Conservation (phyloP, 768 basidiomycete species). For the Panellus pusillus region DNA sequence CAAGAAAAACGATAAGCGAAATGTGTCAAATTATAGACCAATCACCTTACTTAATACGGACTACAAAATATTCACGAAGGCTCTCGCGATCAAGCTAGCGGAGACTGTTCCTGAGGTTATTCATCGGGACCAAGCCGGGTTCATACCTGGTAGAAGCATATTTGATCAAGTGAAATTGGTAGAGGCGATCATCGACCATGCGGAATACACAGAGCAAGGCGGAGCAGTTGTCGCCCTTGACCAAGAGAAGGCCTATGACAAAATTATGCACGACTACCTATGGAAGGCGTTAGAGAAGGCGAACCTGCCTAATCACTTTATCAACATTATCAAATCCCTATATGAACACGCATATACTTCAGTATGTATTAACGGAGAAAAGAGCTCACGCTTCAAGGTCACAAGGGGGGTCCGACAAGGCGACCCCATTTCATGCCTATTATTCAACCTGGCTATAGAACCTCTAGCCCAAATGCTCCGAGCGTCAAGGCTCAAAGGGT, state of each 20-base stretch:
- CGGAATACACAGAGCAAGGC: background rate
- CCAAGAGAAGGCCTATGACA: too few species aligned
- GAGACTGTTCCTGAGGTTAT: background rate
- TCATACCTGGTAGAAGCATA: slow-evolving; percentile 24
- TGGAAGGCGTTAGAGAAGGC: too few species aligned
- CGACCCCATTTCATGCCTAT: too few species aligned
- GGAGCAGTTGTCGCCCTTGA: slow-evolving; percentile 13
- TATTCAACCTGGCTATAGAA: too few species aligned
- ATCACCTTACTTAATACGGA: slow-evolving; percentile 2
- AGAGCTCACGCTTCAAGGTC: too few species aligned
- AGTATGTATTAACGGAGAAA: too few species aligned
- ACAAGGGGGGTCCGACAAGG: too few species aligned
- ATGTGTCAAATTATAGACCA: slow-evolving; percentile 1
- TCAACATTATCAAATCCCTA: too few species aligned
- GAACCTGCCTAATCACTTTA: too few species aligned
- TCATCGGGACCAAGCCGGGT: slow-evolving; percentile 20
- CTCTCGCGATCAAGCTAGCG: background rate
- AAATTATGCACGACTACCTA: too few species aligned
- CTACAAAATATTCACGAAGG: slow-evolving; percentile 7
- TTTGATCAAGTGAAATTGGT: slow-evolving; percentile 25
- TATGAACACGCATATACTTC: too few species aligned
- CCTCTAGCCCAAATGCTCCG: slow-evolving; percentile 22
- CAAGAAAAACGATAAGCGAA: slow-evolving; percentile 1
- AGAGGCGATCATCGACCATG: slow-evolving; percentile 11
- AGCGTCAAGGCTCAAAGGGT: slow-evolving; percentile 29